Base-by-base conservation (phyloP, 805 yeast species). In the Teunomyces kruisii region DNA sequence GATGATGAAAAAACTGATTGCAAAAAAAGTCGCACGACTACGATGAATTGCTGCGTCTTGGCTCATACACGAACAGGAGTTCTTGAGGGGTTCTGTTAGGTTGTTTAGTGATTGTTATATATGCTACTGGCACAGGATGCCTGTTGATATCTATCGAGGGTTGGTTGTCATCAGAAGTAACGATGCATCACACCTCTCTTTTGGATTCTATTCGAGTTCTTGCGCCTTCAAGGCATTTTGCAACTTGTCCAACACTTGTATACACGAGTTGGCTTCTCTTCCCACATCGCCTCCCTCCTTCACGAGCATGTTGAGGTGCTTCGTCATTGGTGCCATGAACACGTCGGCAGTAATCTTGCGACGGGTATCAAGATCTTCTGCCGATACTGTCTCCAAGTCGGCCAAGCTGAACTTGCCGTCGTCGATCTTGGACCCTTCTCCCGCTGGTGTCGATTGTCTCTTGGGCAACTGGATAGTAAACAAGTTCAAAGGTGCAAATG, bases 251-350 rank as follows among this genome's bases (percentile, higher is more conserved):
- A 50, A 22, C 12, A 53, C 15, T 17, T 30, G 53, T 32, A 62
- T 29, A 51, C 70, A 59, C 10, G 55, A 52, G 39, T 61, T 60
- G 16, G 74, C 72, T 46, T 69, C 75, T 49, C 81, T 75, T 2
- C 90, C 90, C 14, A 76, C 67, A 39, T 83, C 88, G 1, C 91
- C 91, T 9, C 89, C 95, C 51, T 86, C 94, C 54, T 80, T 80
- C 8, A 80, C 62, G 27, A 80, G 55, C 32, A 68, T 68, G 1
- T 64, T 68, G 16, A 84, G 67, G 30, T 87, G 84, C 39, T 67
- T 72, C 15, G 55, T 44, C 40, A 87, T 68, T 9, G 78, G 79
- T 1, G 62, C 61, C 36, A 65, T 55, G 55, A 82, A 85, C 19
- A 78, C 72, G 44, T 81, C 86, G 33, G 65, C 58, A 45, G 86